These are phyloP conservation scores for Calamus simplicifolius DNA, from an alignment of 176 grass and related monocot species.

Conservation along the genomic window DNA sequence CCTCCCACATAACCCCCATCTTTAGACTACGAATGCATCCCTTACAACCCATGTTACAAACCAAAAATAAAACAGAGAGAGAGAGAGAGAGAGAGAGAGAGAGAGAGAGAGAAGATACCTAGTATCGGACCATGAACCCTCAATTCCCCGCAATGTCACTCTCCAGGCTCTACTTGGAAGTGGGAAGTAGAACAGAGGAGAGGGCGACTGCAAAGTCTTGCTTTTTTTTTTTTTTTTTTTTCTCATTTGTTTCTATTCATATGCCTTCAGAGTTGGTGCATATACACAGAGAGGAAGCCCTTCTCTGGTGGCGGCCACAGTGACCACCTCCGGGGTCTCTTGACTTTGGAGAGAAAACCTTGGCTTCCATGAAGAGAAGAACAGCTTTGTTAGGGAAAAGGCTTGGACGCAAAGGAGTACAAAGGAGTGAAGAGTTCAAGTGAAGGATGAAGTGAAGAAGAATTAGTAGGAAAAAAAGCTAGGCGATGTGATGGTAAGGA, in stretches of 20 bases:
- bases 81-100: no score
- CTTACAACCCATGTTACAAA: slow-evolving; percentile 38
- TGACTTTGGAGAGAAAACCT: neutral
- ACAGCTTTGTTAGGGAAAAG: neutral
- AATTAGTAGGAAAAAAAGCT: neutral
- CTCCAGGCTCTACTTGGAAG: slow-evolving; percentile 2
- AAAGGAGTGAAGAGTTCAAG: no score
- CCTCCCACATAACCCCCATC: slow-evolving; percentile 17
- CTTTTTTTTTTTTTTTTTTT: no score
- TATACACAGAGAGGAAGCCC: neutral
- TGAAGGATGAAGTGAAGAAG: neutral
- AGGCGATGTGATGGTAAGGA: neutral
- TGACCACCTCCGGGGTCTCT: neutral
- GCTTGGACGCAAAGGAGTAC: no score
- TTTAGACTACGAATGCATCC: slow-evolving; percentile 47
- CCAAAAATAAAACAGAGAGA: no score
- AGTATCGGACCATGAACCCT: slow-evolving; percentile 65
- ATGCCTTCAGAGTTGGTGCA: neutral
- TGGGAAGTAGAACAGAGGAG: slow-evolving; percentile 12
- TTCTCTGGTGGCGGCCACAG: neutral
- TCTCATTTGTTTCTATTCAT: neutral
- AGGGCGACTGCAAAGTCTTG: slow-evolving; percentile 16
- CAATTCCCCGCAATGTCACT: slow-evolving; percentile 52
- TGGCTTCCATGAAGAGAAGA: neutral
- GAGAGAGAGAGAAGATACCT: neutral